A percentile compares a stretch with the other conserved stretches of the same genome.
Evolutionary conservation across 306 rosid genomes (phyloP).

Genomic region (Cicer yamashitae): DNA sequence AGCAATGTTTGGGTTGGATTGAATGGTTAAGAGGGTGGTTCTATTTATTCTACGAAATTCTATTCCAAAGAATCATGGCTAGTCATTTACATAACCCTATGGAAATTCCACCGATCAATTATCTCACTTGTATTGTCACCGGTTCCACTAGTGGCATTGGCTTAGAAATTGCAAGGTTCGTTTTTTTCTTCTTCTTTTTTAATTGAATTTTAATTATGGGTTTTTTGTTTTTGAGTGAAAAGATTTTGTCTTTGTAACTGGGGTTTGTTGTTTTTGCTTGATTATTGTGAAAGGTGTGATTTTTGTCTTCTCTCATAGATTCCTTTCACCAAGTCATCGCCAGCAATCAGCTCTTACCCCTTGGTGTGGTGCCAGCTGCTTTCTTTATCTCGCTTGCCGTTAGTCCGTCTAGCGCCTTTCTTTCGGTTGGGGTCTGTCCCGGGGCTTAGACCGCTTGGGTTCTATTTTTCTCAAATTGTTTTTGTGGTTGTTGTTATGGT

Average conservation of each 20-base stretch:
- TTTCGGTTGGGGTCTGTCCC: not conserved
- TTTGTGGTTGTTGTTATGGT: not conserved
- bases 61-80: conserved; percentile 87
- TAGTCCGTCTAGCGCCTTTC: too few species aligned
- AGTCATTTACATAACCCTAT: conserved; percentile 87
- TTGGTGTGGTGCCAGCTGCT: not conserved
- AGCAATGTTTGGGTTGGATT: conserved; percentile 80
- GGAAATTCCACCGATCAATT: conserved; percentile 83
- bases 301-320: not conserved
- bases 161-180: conserved; percentile 86
- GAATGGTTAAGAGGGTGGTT: conserved; percentile 90
- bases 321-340: not conserved
- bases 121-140: conserved; percentile 84
- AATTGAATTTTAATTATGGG: not conserved
- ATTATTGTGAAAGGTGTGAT: not conserved
- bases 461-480: too few species aligned
- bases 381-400: not conserved
- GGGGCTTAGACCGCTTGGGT: too few species aligned
- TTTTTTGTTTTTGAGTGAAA: not conserved
- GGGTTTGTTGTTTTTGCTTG: not conserved
- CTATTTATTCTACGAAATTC: conserved; percentile 65
- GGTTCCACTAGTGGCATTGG: conserved; percentile 99
- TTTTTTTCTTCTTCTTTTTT: not conserved
- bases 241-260: not conserved
- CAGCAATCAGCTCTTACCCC: not conserved